Conservation (phyloP, 129 eudicot genomes). For the Artemisia tridentata region DNA sequence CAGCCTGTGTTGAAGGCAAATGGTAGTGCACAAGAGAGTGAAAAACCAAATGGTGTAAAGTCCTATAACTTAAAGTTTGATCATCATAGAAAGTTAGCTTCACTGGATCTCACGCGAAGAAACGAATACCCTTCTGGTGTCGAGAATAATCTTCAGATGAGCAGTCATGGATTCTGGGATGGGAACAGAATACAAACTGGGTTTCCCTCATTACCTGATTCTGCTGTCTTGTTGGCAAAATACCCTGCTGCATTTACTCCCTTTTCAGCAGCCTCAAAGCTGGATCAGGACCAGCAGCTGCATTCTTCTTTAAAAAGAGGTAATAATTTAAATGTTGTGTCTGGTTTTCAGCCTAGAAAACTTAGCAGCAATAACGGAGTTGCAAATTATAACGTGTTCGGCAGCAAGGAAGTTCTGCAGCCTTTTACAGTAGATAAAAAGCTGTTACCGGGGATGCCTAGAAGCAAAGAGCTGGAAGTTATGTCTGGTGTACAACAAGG, state of each 20-base stretch:
- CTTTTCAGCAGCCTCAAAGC: constrained; percentile 30
- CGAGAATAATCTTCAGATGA: constrained; percentile 40
- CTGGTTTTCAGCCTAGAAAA: constrained; percentile 50
- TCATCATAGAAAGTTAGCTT: constrained; percentile 25
- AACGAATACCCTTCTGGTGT: constrained; percentile 23
- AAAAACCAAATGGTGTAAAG: constrained; percentile 26
- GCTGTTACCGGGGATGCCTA: constrained; percentile 48
- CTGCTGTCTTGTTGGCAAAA: constrained; percentile 65
- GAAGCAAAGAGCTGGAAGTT: constrained; percentile 39
- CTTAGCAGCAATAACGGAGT: constrained; percentile 35
- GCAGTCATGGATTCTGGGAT: constrained; percentile 62
- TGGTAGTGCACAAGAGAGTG: constrained; percentile 22
- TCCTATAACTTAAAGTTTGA: constrained; percentile 38
- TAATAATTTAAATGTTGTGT: constrained; percentile 23
- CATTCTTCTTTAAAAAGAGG: constrained; percentile 23
- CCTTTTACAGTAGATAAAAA: constrained; percentile 51
- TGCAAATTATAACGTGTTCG: constrained; percentile 35
- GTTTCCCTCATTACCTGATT: constrained; percentile 56
- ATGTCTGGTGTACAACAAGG: constrained; percentile 20
- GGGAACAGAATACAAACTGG: constrained; percentile 55
- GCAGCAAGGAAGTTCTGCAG: constrained; percentile 19
- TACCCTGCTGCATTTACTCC: constrained; percentile 74
- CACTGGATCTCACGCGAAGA: constrained; percentile 23
- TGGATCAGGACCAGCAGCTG: constrained; percentile 39
- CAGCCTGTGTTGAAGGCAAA: constrained; percentile 27